A percentile compares a stretch with the other conserved stretches of the same genome.
phyloP scores from a whole-genome alignment of 2,329 filamentous ascomycete species.

The Aureobasidium sp. region DNA sequence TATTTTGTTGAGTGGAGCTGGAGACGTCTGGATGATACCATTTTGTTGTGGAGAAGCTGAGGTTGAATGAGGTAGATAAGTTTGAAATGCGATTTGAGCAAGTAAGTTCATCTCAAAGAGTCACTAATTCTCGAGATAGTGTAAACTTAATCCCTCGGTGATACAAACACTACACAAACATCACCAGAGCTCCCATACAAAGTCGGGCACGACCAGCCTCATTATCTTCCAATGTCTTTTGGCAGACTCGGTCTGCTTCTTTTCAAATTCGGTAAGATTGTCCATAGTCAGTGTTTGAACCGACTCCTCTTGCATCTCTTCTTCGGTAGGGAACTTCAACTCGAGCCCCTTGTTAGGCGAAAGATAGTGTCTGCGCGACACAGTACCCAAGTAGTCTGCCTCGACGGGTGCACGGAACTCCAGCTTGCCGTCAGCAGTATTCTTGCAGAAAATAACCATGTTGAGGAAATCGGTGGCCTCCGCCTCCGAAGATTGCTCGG shows the following conservation, averaged over 20 bases:
- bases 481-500: constrained; percentile 17
- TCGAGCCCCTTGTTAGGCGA: constrained; percentile 64
- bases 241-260: constrained; percentile 68
- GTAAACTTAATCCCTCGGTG: background rate
- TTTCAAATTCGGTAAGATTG: constrained; percentile 57
- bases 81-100: background rate
- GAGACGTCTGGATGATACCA: background rate
- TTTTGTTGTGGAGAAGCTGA: background rate
- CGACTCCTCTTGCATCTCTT: constrained; percentile 30
- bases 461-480: constrained; percentile 69
- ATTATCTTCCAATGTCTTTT: constrained; percentile 87
- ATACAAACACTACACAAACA: background rate
- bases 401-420: constrained; percentile 58
- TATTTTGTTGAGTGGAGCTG: too few species aligned
- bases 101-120: background rate
- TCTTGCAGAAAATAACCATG: constrained; percentile 82
- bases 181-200: constrained; percentile 85
- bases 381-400: constrained; percentile 64
- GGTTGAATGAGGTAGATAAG: background rate
- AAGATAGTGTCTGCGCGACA: constrained; percentile 61
- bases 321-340: constrained; percentile 27
- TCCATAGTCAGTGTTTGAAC: constrained; percentile 49
- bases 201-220: constrained; percentile 67
- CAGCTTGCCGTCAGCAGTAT: background rate
- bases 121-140: background rate